These are phyloP conservation scores for Teunomyces lycoperdinae DNA, from an alignment of 805 yeast genomes.

Conservation along the genomic window DNA sequence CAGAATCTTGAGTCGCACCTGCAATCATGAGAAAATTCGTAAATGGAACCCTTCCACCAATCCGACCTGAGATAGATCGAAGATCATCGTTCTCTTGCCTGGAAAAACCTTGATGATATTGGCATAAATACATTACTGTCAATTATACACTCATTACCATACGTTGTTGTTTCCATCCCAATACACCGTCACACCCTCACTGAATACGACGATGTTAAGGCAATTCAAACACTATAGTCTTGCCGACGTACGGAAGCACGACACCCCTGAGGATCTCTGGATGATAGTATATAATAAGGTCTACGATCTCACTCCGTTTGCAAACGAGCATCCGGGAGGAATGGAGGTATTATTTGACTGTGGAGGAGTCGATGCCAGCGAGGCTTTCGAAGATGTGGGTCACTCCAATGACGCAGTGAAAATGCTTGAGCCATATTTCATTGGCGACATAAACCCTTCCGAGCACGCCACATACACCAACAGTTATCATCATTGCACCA, in stretches of 20 bases:
- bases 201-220: not conserved
- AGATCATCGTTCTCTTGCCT: not conserved
- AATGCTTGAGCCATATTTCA: slow-evolving; percentile 28
- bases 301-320: slow-evolving; percentile 68
- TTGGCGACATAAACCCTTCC: slow-evolving; percentile 24
- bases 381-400: slow-evolving; percentile 53
- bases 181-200: not conserved
- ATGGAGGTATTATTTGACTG: slow-evolving; percentile 72
- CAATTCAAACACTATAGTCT: not conserved
- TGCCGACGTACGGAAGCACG: slow-evolving; percentile 67
- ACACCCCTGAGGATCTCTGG: slow-evolving; percentile 78
- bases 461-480: slow-evolving; percentile 16
- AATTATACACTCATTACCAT: not conserved
- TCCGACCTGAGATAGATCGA: not conserved
- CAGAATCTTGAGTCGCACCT: not conserved
- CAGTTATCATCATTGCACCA: slow-evolving; percentile 8
- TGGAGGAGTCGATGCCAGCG: slow-evolving; percentile 77
- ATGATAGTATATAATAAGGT: slow-evolving; percentile 79
- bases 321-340: slow-evolving; percentile 77
- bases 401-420: slow-evolving; percentile 34
- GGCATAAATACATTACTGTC: not conserved
- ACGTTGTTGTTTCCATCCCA: not conserved
- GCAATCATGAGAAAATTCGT: not conserved
- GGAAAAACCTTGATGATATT: not conserved
- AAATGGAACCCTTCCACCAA: not conserved